These are phyloP conservation scores for Apodospora peruviana DNA, from an alignment of 495 filamentous ascomycete genomes.

Conservation along the genomic window DNA sequence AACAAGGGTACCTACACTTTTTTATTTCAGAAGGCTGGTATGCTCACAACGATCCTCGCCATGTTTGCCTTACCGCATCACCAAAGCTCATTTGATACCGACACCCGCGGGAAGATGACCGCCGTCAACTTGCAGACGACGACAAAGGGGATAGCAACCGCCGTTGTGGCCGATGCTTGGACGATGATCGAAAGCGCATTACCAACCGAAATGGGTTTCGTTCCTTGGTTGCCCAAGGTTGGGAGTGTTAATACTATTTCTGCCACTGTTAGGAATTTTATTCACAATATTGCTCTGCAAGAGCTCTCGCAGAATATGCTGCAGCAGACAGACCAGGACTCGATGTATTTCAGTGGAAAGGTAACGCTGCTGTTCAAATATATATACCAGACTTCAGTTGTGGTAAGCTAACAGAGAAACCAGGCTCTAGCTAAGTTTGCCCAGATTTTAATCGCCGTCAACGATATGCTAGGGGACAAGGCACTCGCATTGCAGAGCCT, in stretches of 20 bases:
- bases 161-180: slow-evolving; percentile 71
- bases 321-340: slow-evolving; percentile 68
- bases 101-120: slow-evolving; percentile 51
- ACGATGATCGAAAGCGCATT: slow-evolving; percentile 69
- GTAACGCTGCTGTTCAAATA: slow-evolving; percentile 21
- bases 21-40: slow-evolving; percentile 62
- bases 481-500: slow-evolving; percentile 57
- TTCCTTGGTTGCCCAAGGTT: slow-evolving; percentile 60
- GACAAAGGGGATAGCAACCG: slow-evolving; percentile 76
- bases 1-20: slow-evolving; percentile 66
- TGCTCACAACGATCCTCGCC: slow-evolving; percentile 49
- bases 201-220: slow-evolving; percentile 66
- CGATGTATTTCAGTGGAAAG: slow-evolving; percentile 96
- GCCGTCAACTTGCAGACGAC: slow-evolving; percentile 66
- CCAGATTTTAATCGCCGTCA: slow-evolving; percentile 59
- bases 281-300: slow-evolving; percentile 50
- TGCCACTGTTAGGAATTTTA: slow-evolving; percentile 42
- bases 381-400: neutral
- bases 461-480: slow-evolving; percentile 58
- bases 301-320: slow-evolving; percentile 72
- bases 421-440: slow-evolving; percentile 84
- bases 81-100: slow-evolving; percentile 60
- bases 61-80: slow-evolving; percentile 95
- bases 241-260: slow-evolving; percentile 51
- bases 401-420: slow-evolving; percentile 14